These are phyloP conservation scores for Spencermartinsiella ligniputridi DNA, from an alignment of 1,139 yeast genomes.

Conservation along the genomic window DNA sequence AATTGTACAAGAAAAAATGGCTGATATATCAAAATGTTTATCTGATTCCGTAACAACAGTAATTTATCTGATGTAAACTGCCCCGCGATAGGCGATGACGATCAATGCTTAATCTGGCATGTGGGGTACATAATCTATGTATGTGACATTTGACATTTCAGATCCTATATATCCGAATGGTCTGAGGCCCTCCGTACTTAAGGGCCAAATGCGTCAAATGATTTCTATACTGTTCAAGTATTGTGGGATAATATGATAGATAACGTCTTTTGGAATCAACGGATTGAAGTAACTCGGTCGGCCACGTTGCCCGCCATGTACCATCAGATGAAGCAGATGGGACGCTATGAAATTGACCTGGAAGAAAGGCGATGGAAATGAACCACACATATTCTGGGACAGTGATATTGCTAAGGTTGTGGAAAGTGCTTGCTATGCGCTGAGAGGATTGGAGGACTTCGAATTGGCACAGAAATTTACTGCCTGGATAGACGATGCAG, in stretches of 20 bases:
- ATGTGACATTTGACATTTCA: too few relatives aligned
- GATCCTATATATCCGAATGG: too few relatives aligned
- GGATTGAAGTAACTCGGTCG: constrained; percentile 15
- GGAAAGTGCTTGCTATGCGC: constrained; percentile 26
- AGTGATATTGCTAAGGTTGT: constrained; percentile 29
- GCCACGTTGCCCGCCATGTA: constrained; percentile 28
- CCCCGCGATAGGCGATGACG: too few relatives aligned
- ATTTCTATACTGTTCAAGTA: too few relatives aligned
- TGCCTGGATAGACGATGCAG: constrained; percentile 23
- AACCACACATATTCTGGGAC: constrained; percentile 29
- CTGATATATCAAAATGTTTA: too few relatives aligned
- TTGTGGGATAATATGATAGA: constrained; percentile 2
- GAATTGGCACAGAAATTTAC: constrained; percentile 14
- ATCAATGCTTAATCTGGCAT: too few relatives aligned
- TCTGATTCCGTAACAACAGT: too few relatives aligned
- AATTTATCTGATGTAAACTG: too few relatives aligned
- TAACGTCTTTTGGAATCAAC: constrained; percentile 14
- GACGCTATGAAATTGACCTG: constrained; percentile 25
- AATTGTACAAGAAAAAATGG: too few relatives aligned
- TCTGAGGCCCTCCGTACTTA: too few relatives aligned
- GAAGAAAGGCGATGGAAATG: constrained; percentile 13
- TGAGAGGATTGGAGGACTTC: constrained; percentile 15
- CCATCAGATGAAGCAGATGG: constrained; percentile 23
- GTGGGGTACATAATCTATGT: too few relatives aligned
- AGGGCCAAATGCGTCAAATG: too few relatives aligned